Conservation (phyloP, 257 asterid genomes). For the Solanum ahanhuiri region DNA sequence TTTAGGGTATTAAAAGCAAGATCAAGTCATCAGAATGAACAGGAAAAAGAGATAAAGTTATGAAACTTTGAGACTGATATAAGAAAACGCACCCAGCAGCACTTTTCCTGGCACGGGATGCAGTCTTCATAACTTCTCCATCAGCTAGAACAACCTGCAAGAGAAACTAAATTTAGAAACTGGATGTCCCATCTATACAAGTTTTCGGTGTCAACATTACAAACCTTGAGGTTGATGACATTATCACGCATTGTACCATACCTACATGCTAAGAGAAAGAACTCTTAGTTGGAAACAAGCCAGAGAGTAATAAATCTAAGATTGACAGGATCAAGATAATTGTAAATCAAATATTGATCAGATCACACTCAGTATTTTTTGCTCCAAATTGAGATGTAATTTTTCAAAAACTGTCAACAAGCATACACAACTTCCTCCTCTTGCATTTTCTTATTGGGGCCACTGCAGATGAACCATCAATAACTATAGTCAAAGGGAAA, state of each 20-base stretch:
- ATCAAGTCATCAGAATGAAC: neutral
- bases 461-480: neutral
- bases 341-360: neutral
- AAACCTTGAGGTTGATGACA: constrained; percentile 90
- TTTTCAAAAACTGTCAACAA: neutral
- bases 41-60: neutral
- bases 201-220: constrained; percentile 14
- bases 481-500: neutral
- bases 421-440: neutral
- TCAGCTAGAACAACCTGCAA: constrained; percentile 75
- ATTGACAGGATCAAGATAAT: neutral
- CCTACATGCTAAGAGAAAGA: constrained; percentile 57
- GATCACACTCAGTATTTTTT: neutral
- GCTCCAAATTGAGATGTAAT: neutral
- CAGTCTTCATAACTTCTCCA: constrained; percentile 88
- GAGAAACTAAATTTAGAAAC: constrained; percentile 13
- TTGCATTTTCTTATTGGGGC: neutral
- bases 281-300: constrained; percentile 23
- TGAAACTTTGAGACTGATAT: neutral
- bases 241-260: constrained; percentile 99
- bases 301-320: neutral
- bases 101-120: constrained; percentile 97
- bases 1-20: neutral
- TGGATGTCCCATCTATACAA: constrained; percentile 4
- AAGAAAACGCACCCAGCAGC: constrained; percentile 76